Conservation (phyloP, 2,329 filamentous ascomycete species). For the Pseudogymnoascus sp. region DNA sequence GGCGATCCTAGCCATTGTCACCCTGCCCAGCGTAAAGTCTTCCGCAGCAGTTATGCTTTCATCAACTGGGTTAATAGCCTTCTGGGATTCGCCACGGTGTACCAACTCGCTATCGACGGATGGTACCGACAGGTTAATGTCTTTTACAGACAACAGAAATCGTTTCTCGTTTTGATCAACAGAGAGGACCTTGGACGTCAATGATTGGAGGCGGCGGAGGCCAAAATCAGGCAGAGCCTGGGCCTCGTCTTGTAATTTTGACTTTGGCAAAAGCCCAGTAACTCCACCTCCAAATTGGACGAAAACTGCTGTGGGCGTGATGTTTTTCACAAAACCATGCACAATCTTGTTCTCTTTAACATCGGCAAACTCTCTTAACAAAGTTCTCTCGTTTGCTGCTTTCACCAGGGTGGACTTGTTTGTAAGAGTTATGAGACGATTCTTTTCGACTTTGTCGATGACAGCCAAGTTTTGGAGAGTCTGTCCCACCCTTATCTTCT, state of each 20-base stretch:
- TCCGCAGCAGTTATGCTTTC: slow-evolving; percentile 52
- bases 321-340: slow-evolving; percentile 75
- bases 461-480: slow-evolving; percentile 73
- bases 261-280: slow-evolving; percentile 71
- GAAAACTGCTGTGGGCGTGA: slow-evolving; percentile 73
- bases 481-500: slow-evolving; percentile 77
- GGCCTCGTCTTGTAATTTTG: slow-evolving; percentile 63
- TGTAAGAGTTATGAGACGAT: slow-evolving; percentile 65
- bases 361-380: slow-evolving; percentile 65
- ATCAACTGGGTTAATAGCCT: slow-evolving; percentile 56
- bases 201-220: slow-evolving; percentile 64
- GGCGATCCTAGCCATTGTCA: slow-evolving; percentile 68
- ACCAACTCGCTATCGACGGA: slow-evolving; percentile 20
- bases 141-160: slow-evolving; percentile 54
- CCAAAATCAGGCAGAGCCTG: slow-evolving; percentile 66
- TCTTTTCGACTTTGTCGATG: slow-evolving; percentile 73
- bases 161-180: slow-evolving; percentile 62
- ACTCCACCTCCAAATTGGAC: slow-evolving; percentile 77
- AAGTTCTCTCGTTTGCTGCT: slow-evolving; percentile 60
- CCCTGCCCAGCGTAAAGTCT: slow-evolving; percentile 64
- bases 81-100: slow-evolving; percentile 29
- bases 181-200: slow-evolving; percentile 63
- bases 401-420: slow-evolving; percentile 77
- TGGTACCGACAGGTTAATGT: slow-evolving; percentile 31
- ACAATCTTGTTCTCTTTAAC: slow-evolving; percentile 59